Evolutionary conservation across 257 asterid species (phyloP), one percentile per base, ranked within the genome.

Genomic region (Gentiana straminea): DNA sequence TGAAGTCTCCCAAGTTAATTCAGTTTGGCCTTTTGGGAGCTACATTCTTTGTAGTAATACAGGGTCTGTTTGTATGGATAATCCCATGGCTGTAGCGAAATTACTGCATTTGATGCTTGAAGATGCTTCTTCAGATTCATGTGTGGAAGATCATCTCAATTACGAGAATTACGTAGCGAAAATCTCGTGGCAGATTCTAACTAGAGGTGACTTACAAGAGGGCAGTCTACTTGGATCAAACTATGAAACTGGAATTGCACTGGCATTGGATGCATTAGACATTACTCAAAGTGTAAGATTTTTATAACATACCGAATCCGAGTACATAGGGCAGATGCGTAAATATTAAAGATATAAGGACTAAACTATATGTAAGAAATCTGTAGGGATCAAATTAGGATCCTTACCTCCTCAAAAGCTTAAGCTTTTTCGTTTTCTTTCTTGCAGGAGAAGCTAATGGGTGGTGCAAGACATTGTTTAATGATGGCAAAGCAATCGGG

Each of bases 21-120:
- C 59, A 35, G 86, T 76, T 66, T 81, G 83, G 69, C 97, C 97
- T 0, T 89, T 80, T 38, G 95, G 97, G 70, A 84, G 86, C 76
- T 89, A 79, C 49, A 49, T 89, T 83, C 81, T 89, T 59, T 89
- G 95, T 74, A 83, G 81, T 12, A 78, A 60, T 35, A 65, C 37
- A 33, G 97, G 97, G 5, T 80, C 89, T 1, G 72, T 89, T 37
- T 89, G 95, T 68, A 58, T 89, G 73, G 95, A 86, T 58, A 81
- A 81, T 54, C 52, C 64, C 33, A 57, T 33, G 43, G 83, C 95
- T 52, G 69, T 86, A 49, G 67, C 83, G 15, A 80, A 75, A 61
- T 33, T 89, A 71, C 86, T 89, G 38, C 67, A 77, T 64, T 67
- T 78, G 73, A 66, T 74, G 73, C 65, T 86, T 5, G 73, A 52